phyloP scores from a whole-genome alignment of 768 basidiomycete species.

The Tricholoma terreum region DNA sequence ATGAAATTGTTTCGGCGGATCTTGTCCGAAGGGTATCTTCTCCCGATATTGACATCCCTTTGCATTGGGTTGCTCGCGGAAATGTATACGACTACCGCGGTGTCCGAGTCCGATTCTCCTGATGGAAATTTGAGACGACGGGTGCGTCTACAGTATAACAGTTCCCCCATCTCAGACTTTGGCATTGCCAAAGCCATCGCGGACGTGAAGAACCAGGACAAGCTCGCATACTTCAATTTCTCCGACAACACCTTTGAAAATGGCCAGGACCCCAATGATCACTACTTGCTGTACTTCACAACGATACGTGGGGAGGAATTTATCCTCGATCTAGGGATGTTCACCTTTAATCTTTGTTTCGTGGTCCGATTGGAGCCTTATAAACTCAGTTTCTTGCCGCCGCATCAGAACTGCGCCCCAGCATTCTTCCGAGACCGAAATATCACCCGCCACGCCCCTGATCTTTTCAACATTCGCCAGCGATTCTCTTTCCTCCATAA shows the following conservation, averaged over 20 bases:
- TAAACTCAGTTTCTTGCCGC: background rate
- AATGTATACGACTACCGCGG: slow-evolving; percentile 32
- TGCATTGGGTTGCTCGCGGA: slow-evolving; percentile 29
- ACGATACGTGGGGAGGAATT: slow-evolving; percentile 40
- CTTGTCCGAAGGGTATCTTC: slow-evolving; percentile 25
- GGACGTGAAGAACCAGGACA: slow-evolving; percentile 32
- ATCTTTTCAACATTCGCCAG: slow-evolving; percentile 10
- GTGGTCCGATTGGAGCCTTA: slow-evolving; percentile 10
- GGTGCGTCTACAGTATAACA: slow-evolving; percentile 33
- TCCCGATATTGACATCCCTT: slow-evolving; percentile 26
- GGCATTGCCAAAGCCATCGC: slow-evolving; percentile 38
- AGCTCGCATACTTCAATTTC: slow-evolving; percentile 32
- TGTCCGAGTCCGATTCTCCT: slow-evolving; percentile 10
- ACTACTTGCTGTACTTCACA: slow-evolving; percentile 51
- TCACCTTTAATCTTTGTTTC: slow-evolving; percentile 36
- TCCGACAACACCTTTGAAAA: slow-evolving; percentile 20
- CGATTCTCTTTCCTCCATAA: slow-evolving; percentile 32
- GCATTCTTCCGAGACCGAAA: slow-evolving; percentile 23
- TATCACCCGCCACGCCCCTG: slow-evolving; percentile 10
- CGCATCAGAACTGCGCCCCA: slow-evolving; percentile 15
- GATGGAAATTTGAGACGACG: slow-evolving; percentile 16
- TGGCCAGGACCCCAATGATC: slow-evolving; percentile 42
- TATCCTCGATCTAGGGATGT: slow-evolving; percentile 40
- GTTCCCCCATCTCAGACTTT: slow-evolving; percentile 43
- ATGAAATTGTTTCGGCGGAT: slow-evolving; percentile 27